phyloP scores from a whole-genome alignment of 148 eudicot genomes.

The Fallopia convolvulus region DNA sequence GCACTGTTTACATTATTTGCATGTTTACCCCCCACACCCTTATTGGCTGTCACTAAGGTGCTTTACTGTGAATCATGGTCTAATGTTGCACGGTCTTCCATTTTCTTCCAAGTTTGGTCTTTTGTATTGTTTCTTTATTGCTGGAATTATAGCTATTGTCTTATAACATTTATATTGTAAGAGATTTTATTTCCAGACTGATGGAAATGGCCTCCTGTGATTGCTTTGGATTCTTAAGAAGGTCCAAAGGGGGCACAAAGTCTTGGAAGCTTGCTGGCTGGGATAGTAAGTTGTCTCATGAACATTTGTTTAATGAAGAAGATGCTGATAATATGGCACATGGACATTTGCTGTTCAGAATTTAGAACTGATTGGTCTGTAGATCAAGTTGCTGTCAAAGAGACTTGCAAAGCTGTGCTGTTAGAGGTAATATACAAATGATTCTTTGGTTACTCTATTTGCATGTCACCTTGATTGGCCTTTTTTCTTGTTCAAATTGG shows the following conservation, averaged over 20 bases:
- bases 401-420: too few relatives aligned
- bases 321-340: slow-evolving; percentile 9
- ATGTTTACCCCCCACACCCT: too few relatives aligned
- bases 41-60: too few relatives aligned
- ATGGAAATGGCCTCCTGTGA: slow-evolving; percentile 89
- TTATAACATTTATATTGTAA: slow-evolving; percentile 9
- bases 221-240: slow-evolving; percentile 79
- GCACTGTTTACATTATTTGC: too few relatives aligned
- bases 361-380: too few relatives aligned
- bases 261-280: slow-evolving; percentile 3
- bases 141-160: too few relatives aligned
- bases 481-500: too few relatives aligned
- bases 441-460: too few relatives aligned
- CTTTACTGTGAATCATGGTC: neutral
- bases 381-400: too few relatives aligned
- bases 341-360: neutral
- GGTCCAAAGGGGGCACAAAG: slow-evolving; percentile 30
- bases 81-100: neutral
- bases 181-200: slow-evolving; percentile 28
- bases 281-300: slow-evolving; percentile 27
- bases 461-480: too few relatives aligned
- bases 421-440: too few relatives aligned
- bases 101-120: neutral
- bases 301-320: slow-evolving; percentile 38
- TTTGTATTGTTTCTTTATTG: neutral